A percentile compares a stretch with the other conserved stretches of the same genome.
Evolutionary conservation across 208 protist species (phyloP).

Genomic region (Herpetomonas muscarum): DNA sequence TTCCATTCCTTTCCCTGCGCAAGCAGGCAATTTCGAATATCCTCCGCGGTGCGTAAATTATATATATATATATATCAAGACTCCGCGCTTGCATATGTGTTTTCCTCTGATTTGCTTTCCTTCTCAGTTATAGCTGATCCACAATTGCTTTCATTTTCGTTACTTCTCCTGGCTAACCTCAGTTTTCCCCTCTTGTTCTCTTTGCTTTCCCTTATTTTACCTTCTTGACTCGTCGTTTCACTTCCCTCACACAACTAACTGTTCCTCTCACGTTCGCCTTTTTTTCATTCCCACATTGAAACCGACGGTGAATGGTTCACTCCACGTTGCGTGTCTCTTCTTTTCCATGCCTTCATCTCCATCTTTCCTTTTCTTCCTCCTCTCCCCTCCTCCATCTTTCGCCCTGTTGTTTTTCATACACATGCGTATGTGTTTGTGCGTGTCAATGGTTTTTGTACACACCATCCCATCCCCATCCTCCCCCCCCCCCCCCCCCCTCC

Average conservation of each 20-base stretch:
- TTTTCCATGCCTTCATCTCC: not conserved
- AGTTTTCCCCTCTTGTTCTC: not conserved
- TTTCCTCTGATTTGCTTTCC: not conserved
- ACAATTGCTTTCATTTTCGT: conserved; percentile 3
- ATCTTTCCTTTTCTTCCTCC: conserved; percentile 3
- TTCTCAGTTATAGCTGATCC: conserved; percentile 5
- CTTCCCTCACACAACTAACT: too few species aligned
- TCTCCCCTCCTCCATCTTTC: not conserved
- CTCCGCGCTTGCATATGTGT: conserved; percentile 1
- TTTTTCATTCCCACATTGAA: too few species aligned
- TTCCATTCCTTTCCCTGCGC: conserved; percentile 66
- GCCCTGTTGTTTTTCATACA: not conserved
- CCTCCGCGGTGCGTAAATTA: conserved; percentile 31
- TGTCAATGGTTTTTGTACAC: not conserved
- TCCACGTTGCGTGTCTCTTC: not conserved
- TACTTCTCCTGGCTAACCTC: conserved; percentile 10
- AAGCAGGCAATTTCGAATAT: conserved; percentile 76
- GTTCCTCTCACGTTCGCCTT: too few species aligned
- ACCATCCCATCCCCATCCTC: not conserved
- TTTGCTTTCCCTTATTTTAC: conserved; percentile 7
- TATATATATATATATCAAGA: not conserved
- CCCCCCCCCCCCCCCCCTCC: not conserved
- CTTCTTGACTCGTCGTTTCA: conserved; percentile 8
- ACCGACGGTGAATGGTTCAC: too few species aligned
- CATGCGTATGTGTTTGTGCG: not conserved